Evolutionary conservation across 768 basidiomycete species (phyloP).

Genomic region (Hygrophorus pudorinus): DNA sequence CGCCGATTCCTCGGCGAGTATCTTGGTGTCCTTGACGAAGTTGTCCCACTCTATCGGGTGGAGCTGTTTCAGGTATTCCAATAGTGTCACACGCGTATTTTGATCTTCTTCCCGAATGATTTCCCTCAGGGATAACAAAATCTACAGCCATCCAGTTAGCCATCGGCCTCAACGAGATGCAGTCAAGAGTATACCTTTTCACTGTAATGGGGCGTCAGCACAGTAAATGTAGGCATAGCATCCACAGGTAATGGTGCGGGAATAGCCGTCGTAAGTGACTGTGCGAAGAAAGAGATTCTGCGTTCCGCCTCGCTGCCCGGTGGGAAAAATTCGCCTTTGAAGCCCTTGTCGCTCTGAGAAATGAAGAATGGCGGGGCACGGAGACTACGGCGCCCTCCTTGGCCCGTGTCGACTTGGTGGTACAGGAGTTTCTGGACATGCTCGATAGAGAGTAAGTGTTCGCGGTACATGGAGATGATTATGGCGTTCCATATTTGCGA

Average conservation of each 20-base stretch:
- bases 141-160: conserved; percentile 33
- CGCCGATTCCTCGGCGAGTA: conserved; percentile 90
- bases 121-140: conserved; percentile 89
- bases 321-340: conserved; percentile 85
- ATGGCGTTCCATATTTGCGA: conserved; percentile 99
- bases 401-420: conserved; percentile 80
- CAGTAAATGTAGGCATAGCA: conserved; percentile 99
- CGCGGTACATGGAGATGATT: conserved; percentile 99
- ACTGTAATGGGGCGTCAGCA: conserved; percentile 95
- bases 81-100: conserved; percentile 90
- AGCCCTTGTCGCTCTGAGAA: conserved; percentile 81
- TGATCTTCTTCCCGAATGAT: conserved; percentile 99
- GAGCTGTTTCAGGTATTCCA: conserved; percentile 97
- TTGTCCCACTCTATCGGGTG: conserved; percentile 99
- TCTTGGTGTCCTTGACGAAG: conserved; percentile 99
- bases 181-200: conserved; percentile 59
- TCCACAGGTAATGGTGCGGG: conserved; percentile 93
- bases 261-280: conserved; percentile 90
- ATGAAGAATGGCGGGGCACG: conserved; percentile 98
- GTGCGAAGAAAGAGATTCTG: conserved; percentile 97
- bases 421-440: conserved; percentile 98
- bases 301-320: conserved; percentile 91
- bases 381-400: conserved; percentile 81
- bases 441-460: conserved; percentile 96
- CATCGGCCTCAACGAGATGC: not conserved